phyloP scores from a whole-genome alignment of 495 filamentous ascomycete species.

The Bryoglossum gracile region DNA sequence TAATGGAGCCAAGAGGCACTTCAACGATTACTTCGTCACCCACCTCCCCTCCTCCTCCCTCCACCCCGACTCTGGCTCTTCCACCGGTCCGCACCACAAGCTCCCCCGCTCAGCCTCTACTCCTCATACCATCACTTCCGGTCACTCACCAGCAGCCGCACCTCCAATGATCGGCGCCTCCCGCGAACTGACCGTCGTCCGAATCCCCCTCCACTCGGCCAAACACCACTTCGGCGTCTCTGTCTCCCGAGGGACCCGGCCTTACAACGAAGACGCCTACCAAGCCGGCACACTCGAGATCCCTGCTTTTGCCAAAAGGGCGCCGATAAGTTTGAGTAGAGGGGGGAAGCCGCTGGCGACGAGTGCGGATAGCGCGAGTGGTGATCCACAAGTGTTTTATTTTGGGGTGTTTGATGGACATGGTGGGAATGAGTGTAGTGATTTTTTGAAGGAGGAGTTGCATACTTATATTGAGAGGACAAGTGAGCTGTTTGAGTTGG shows the following conservation, averaged over 20 bases:
- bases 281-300: constrained; percentile 91
- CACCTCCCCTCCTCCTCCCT: constrained; percentile 89
- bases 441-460: constrained; percentile 74
- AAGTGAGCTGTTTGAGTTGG: constrained; percentile 61
- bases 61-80: constrained; percentile 72
- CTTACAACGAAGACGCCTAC: constrained; percentile 88
- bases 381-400: constrained; percentile 94
- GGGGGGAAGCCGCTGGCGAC: constrained; percentile 45
- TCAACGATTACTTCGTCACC: constrained; percentile 96
- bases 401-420: constrained; percentile 96
- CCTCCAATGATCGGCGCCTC: constrained; percentile 45
- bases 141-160: constrained; percentile 46
- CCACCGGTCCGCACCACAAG: constrained; percentile 63
- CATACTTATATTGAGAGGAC: constrained; percentile 85
- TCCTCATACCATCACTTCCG: constrained; percentile 61
- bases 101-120: constrained; percentile 74
- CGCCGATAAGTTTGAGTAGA: constrained; percentile 60
- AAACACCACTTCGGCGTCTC: constrained; percentile 92
- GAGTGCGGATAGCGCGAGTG: constrained; percentile 64
- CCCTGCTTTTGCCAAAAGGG: constrained; percentile 81
- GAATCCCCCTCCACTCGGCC: constrained; percentile 87
- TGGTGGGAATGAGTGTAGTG: constrained; percentile 82
- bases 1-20: too few relatives aligned
- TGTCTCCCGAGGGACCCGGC: constrained; percentile 69
- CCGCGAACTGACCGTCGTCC: constrained; percentile 89